Evolutionary conservation across 1,284 basidiomycete species (phyloP), one percentile per base, ranked within the genome.

Genomic region (Fomitopsis palustris): DNA sequence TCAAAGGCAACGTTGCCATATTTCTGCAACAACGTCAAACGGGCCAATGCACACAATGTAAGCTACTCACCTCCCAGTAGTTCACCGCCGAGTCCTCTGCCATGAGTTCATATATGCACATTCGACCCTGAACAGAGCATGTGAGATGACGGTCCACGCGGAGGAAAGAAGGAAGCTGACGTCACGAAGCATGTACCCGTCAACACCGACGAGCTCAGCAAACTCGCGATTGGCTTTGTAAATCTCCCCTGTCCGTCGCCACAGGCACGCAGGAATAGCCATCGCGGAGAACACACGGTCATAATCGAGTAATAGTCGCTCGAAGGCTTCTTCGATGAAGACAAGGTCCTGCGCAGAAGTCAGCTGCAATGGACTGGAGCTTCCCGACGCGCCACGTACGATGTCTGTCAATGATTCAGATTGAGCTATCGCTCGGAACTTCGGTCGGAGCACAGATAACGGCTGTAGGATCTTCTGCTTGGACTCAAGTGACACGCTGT

Each of bases 61-160:
- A 4, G 4, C 1, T 17, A 27, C 45, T 47, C 25, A 92, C 93
- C 90, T 96, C 94, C 93, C 93, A 98, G 71, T 97, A 99, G 72
- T 98, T 96, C 25, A 98, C 95, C 2, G 95, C 95, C 5, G 90
- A 92, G 72, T 98, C 96, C 72, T 96, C 93, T 2, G 93, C 91
- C 93, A 96, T 96, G 56, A 98, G 82, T 73, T 99, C 96, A 75
- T 98, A 98, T 57, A 99, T 98, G 68, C 95, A 97, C 49, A 98
- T 74, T 54, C 93, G 87, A 1, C 96, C 96, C 79, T 92, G 59
- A 5, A 10, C 42, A 41, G 43, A 27, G 8, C 42, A 56, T 38
- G 60, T 21, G 14, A 53, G 17, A 7, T 33, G 61, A 65, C 51
- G 10, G 43, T 70, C 63, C 7, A 16, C 38, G 14, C 7, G n/a